Conservation (phyloP, 164 flowering plant genomes). For the Aristolochia californica region DNA sequence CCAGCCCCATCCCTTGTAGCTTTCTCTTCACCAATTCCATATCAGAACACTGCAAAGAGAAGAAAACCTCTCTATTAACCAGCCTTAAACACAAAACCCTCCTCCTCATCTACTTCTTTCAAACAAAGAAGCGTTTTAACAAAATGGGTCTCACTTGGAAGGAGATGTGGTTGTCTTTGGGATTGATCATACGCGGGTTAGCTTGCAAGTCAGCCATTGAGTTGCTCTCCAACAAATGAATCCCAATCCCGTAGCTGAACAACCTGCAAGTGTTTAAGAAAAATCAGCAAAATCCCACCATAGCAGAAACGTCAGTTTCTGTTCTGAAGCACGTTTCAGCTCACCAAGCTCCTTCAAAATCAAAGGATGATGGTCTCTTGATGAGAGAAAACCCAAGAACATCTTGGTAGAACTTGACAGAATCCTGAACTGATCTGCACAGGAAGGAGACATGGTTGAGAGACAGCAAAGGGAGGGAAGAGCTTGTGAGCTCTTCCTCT, state of each 20-base stretch:
- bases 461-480: slow-evolving; percentile 39
- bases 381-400: slow-evolving; percentile 51
- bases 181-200: slow-evolving; percentile 39
- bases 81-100: not conserved
- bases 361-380: slow-evolving; percentile 6
- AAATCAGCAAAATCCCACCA: no score
- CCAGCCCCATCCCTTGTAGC: slow-evolving; percentile 49
- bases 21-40: slow-evolving; percentile 39
- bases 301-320: no score
- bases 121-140: not conserved
- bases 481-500: slow-evolving; percentile 17
- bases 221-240: slow-evolving; percentile 53
- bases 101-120: not conserved
- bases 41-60: slow-evolving; percentile 33
- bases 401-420: slow-evolving; percentile 38
- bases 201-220: slow-evolving; percentile 12
- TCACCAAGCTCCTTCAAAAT: slow-evolving; percentile 4
- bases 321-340: not conserved
- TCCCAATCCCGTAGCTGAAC: slow-evolving; percentile 62
- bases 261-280: slow-evolving; percentile 25
- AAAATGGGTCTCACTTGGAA: slow-evolving; percentile 37
- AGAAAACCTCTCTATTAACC: not conserved
- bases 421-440: slow-evolving; percentile 31
- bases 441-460: slow-evolving; percentile 50
- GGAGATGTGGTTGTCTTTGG: slow-evolving; percentile 72